These are phyloP conservation scores for Lasiodiplodia sp. DNA, from an alignment of 2,329 filamentous ascomycete genomes.

Conservation along the genomic window DNA sequence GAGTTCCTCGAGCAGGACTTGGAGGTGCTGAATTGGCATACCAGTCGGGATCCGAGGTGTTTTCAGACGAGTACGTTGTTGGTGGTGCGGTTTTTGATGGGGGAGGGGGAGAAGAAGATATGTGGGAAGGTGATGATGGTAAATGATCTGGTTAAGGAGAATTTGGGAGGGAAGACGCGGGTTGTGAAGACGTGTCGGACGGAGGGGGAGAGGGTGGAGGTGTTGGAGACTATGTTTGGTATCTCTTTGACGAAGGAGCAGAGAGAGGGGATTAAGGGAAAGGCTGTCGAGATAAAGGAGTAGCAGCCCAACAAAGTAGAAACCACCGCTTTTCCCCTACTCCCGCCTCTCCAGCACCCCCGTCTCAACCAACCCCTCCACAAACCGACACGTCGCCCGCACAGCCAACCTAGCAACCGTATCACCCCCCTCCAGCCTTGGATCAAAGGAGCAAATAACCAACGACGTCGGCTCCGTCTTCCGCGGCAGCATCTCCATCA, in stretches of 20 bases:
- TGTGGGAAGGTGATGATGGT: constrained; percentile 50
- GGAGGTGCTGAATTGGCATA: constrained; percentile 49
- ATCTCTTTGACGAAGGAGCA: constrained; percentile 42
- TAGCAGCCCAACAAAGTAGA: no score
- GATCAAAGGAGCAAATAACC: constrained; percentile 34
- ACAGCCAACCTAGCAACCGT: constrained; percentile 33
- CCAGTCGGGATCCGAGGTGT: constrained; percentile 41
- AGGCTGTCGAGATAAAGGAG: no score
- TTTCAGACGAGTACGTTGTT: constrained; percentile 44
- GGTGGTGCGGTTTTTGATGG: constrained; percentile 49
- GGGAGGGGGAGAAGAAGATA: constrained; percentile 36
- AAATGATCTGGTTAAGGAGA: constrained; percentile 53
- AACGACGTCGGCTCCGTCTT: constrained; percentile 30
- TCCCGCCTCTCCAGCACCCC: neutral
- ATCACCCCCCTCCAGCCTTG: constrained; percentile 32
- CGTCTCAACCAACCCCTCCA: neutral
- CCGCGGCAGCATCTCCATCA: constrained; percentile 32
- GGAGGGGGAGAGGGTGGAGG: constrained; percentile 48
- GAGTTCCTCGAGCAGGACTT: constrained; percentile 51
- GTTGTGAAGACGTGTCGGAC: constrained; percentile 46
- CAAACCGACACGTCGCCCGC: constrained; percentile 26
- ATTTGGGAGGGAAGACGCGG: constrained; percentile 50
- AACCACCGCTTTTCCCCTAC: neutral
- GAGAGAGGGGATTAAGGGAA: no score
- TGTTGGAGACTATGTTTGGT: constrained; percentile 49